Evolutionary conservation across 2,329 filamentous ascomycete genomes (phyloP).

Genomic region (Chaetomiaceae sp.): DNA sequence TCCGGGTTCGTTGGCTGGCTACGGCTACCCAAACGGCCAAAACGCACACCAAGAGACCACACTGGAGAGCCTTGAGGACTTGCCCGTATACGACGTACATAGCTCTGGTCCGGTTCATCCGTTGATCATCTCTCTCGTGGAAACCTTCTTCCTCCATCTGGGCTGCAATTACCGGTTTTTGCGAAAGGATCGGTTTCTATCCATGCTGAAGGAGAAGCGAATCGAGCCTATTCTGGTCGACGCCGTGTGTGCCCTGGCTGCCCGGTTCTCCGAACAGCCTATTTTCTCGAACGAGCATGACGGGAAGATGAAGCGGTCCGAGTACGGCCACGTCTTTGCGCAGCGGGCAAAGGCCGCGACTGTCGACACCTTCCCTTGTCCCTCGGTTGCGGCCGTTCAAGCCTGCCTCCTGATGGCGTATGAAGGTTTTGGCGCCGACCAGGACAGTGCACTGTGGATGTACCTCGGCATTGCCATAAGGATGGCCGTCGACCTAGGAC

Average conservation of each 20-base stretch:
- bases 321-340: conserved; percentile 73
- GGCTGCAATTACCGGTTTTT: conserved; percentile 86
- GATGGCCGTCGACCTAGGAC: conserved; percentile 73
- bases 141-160: conserved; percentile 75
- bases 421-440: conserved; percentile 81
- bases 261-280: conserved; percentile 68
- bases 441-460: conserved; percentile 91
- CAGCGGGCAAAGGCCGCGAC: conserved; percentile 78
- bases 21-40: conserved; percentile 26
- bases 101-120: conserved; percentile 67
- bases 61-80: conserved; percentile 43
- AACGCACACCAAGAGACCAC: conserved; percentile 42
- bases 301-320: conserved; percentile 51
- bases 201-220: conserved; percentile 73
- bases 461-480: conserved; percentile 84
- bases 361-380: conserved; percentile 77
- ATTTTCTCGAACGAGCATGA: conserved; percentile 48
- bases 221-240: conserved; percentile 83
- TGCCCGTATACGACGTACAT: conserved; percentile 72
- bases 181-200: conserved; percentile 65
- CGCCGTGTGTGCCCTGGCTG: conserved; percentile 76
- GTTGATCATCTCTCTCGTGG: conserved; percentile 70
- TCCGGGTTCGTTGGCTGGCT: conserved; percentile 37
- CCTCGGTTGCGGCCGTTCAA: conserved; percentile 78
- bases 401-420: conserved; percentile 81